Conservation (phyloP, 208 protist genomes). For the Trichomonas gallinae region DNA sequence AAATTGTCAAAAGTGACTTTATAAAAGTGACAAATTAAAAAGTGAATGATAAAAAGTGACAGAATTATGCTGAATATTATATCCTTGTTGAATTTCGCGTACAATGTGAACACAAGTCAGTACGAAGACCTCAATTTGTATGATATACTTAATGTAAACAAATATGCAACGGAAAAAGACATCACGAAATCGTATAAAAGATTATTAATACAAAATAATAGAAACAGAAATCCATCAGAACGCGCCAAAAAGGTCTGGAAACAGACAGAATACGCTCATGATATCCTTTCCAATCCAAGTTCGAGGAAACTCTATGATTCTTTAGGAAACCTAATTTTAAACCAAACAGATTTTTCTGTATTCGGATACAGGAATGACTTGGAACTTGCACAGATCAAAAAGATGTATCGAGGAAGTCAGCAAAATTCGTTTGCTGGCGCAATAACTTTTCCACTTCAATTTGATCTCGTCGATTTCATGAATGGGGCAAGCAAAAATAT, state of each 20-base stretch:
- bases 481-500: background rate
- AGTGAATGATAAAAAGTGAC: too few species aligned
- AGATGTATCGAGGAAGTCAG: background rate
- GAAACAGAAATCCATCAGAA: background rate
- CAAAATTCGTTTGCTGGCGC: background rate
- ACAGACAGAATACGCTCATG: background rate
- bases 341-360: background rate
- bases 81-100: background rate
- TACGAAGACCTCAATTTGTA: background rate
- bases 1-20: too few species aligned
- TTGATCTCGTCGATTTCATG: background rate
- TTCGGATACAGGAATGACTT: background rate
- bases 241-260: background rate
- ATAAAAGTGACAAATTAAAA: too few species aligned
- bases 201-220: background rate
- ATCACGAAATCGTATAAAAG: background rate
- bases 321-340: background rate
- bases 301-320: background rate
- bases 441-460: background rate
- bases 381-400: background rate
- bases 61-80: background rate
- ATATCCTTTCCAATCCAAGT: background rate
- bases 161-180: background rate
- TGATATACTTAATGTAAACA: background rate
- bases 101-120: background rate